phyloP scores from a whole-genome alignment of 441 rosid species.

The Erysimum pusillum region DNA sequence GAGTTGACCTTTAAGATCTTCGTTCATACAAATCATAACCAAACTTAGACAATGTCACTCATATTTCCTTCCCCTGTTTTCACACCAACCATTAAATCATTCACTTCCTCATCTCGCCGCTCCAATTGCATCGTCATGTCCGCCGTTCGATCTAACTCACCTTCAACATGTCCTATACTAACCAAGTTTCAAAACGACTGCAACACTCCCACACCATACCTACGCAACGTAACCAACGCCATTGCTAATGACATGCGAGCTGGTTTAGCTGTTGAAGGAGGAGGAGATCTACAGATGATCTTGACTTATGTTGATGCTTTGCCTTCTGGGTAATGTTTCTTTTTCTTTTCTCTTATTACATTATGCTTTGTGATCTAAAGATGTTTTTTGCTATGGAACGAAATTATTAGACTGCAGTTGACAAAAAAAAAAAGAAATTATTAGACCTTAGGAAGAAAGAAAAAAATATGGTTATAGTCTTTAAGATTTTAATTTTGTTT shows the following conservation, averaged over 20 bases:
- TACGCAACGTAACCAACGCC: conserved; percentile 76
- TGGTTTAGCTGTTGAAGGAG: conserved; percentile 76
- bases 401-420: neutral
- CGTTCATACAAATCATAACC: conserved; percentile 29
- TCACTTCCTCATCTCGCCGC: conserved; percentile 31
- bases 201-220: conserved; percentile 66
- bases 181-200: conserved; percentile 71
- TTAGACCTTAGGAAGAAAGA: neutral
- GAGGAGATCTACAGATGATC: conserved; percentile 83
- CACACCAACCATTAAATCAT: conserved; percentile 36
- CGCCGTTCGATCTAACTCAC: conserved; percentile 57
- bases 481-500: neutral
- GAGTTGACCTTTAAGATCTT: conserved; percentile 37
- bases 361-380: conserved; percentile 3
- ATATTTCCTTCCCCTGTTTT: conserved; percentile 24
- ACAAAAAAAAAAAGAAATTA: too few species aligned
- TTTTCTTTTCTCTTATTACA: neutral
- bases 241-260: conserved; percentile 78
- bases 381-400: neutral
- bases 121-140: conserved; percentile 36
- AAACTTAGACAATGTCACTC: conserved; percentile 32
- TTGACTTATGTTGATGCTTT: conserved; percentile 77
- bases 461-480: neutral
- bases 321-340: conserved; percentile 70
- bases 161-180: conserved; percentile 64